Evolutionary conservation across 2,329 filamentous ascomycete species (phyloP).

Genomic region (Ceratocystis eucalypticola): DNA sequence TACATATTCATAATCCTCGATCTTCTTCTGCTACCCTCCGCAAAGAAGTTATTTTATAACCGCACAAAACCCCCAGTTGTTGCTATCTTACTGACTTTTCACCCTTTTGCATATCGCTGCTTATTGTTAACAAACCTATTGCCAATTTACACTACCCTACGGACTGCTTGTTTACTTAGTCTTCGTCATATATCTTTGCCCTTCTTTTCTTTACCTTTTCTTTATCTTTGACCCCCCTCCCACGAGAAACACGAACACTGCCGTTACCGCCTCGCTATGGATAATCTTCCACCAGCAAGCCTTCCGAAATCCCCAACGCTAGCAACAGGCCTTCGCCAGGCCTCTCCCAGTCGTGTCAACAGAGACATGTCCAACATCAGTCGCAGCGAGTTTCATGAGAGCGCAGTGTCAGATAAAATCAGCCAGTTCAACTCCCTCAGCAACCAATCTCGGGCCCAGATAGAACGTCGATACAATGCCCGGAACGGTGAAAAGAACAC

Average conservation of each 20-base stretch:
- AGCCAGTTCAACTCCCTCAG: slow-evolving; percentile 60
- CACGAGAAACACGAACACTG: not conserved
- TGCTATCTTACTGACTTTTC: no score
- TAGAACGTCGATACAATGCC: slow-evolving; percentile 34
- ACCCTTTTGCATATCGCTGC: no score
- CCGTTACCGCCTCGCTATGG: not conserved
- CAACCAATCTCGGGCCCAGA: slow-evolving; percentile 40
- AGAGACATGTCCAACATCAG: slow-evolving; percentile 28
- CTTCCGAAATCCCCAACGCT: not conserved
- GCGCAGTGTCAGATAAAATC: slow-evolving; percentile 53
- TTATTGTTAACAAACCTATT: no score
- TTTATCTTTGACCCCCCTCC: not conserved
- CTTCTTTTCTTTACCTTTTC: not conserved
- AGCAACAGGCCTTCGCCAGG: slow-evolving; percentile 34
- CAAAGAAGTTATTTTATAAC: not conserved
- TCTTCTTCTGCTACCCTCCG: not conserved
- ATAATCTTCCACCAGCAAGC: not conserved
- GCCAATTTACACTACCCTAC: not conserved
- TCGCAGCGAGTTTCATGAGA: slow-evolving; percentile 36
- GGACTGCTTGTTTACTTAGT: not conserved
- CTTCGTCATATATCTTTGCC: not conserved
- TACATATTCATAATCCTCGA: not conserved
- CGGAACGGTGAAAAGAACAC: not conserved
- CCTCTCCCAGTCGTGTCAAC: slow-evolving; percentile 53
- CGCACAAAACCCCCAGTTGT: no score